Conservation (phyloP, 2,329 filamentous ascomycete genomes). For the Penicillium sp. region DNA sequence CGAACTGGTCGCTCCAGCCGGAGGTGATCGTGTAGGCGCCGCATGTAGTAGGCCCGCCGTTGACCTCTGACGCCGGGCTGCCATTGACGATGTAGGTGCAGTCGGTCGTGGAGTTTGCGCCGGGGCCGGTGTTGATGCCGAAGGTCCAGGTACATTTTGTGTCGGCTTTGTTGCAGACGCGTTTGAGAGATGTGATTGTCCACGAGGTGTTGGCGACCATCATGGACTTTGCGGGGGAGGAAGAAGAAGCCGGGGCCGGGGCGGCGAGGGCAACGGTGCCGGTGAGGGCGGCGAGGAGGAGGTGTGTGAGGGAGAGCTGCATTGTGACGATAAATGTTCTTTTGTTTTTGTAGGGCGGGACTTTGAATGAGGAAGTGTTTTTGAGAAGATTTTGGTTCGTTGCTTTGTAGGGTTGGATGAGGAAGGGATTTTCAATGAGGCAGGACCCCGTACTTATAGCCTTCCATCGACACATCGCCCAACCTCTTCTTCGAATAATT, state of each 20-base stretch:
- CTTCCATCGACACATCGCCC: background rate
- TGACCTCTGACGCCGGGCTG: background rate
- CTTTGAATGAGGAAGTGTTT: background rate
- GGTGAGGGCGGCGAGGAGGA: constrained; percentile 7
- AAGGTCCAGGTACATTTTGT: constrained; percentile 14
- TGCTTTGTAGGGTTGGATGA: background rate
- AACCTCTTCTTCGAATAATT: background rate
- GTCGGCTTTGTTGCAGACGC: constrained; percentile 8
- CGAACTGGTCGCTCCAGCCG: constrained; percentile 11
- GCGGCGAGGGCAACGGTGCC: background rate
- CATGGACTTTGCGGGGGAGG: constrained; percentile 5
- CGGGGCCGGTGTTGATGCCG: background rate
- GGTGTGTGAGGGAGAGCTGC: constrained; percentile 1
- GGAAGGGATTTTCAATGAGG: background rate
- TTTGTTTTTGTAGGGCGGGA: too few species aligned
- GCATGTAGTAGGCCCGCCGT: constrained; percentile 1
- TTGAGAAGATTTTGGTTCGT: background rate
- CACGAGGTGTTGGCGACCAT: constrained; percentile 2
- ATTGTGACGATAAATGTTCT: background rate
- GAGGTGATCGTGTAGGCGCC: constrained; percentile 8
- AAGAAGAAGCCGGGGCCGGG: background rate
- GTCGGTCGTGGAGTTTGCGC: background rate
- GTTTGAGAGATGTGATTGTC: constrained; percentile 6
- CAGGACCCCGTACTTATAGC: background rate
- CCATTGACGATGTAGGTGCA: constrained; percentile 8